Evolutionary conservation across 1,139 yeast genomes (phyloP).

Genomic region (Saccharomyces hybrid): DNA sequence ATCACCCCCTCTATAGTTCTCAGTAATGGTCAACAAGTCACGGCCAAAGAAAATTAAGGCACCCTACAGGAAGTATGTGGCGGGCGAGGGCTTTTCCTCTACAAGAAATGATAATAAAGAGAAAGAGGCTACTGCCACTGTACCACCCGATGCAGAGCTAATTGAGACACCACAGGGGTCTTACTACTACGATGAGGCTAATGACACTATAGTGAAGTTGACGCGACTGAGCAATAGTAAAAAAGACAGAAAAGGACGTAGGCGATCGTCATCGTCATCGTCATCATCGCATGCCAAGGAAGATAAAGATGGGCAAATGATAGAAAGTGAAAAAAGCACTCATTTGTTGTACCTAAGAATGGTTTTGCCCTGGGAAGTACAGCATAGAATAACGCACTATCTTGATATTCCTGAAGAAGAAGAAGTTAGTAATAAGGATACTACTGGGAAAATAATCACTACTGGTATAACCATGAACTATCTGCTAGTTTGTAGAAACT

Average conservation of each 20-base stretch:
- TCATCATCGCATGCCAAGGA: background rate
- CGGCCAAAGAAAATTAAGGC: constrained; percentile 75
- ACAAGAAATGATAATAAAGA: constrained; percentile 28
- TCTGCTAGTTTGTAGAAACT: constrained; percentile 52
- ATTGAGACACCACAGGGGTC: constrained; percentile 11
- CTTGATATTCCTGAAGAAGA: constrained; percentile 14
- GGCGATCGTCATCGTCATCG: background rate
- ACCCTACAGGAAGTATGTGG: constrained; percentile 71
- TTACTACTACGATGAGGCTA: constrained; percentile 12
- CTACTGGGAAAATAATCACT: background rate
- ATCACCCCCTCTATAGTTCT: background rate
- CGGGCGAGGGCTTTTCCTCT: constrained; percentile 41
- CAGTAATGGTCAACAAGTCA: constrained; percentile 68
- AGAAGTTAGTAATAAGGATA: background rate
- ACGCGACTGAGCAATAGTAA: background rate
- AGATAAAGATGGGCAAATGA: background rate
- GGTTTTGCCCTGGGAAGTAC: constrained; percentile 44
- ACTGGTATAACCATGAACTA: constrained; percentile 42
- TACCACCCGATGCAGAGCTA: constrained; percentile 29
- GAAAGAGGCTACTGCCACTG: background rate
- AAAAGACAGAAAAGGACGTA: background rate
- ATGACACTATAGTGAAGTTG: constrained; percentile 3
- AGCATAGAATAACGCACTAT: constrained; percentile 44
- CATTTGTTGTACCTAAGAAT: constrained; percentile 7
- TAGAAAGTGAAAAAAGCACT: background rate